Percentiles rank a stretch among this genome's conserved stretches.
phyloP scores from a whole-genome alignment of 345 rosid species.

The Punica granatum region DNA sequence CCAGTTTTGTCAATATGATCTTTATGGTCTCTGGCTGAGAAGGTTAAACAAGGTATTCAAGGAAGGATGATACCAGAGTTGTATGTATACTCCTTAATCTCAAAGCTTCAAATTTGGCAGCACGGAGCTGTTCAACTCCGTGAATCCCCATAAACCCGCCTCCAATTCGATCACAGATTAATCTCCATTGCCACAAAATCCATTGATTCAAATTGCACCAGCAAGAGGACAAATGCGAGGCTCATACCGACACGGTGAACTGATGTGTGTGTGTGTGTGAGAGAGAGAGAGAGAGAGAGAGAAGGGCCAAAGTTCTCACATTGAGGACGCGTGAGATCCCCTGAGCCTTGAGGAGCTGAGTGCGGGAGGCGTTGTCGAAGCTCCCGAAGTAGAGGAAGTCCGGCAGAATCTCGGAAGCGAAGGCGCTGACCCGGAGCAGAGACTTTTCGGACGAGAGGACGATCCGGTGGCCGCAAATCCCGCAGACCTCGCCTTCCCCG shows the following conservation, averaged over 20 bases:
- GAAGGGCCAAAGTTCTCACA: constrained; percentile 28
- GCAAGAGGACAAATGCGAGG: not conserved
- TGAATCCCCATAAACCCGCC: not conserved
- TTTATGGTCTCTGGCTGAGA: too few relatives aligned
- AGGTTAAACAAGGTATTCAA: not conserved
- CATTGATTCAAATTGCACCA: not conserved
- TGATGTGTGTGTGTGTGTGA: too few relatives aligned
- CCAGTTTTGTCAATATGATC: too few relatives aligned
- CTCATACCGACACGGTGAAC: not conserved
- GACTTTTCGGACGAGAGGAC: constrained; percentile 37
- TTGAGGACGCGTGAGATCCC: constrained; percentile 87
- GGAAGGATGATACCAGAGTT: not conserved
- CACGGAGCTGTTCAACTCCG: not conserved
- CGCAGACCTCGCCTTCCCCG: constrained; percentile 96
- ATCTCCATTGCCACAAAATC: not conserved
- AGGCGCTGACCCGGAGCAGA: constrained; percentile 62
- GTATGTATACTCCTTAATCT: not conserved
- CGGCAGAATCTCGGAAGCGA: constrained; percentile 90
- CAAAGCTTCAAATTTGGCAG: not conserved
- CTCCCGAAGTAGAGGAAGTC: constrained; percentile 85
- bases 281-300: not conserved
- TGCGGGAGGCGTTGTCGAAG: constrained; percentile 96
- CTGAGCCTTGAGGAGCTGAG: constrained; percentile 83
- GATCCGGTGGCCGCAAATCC: constrained; percentile 83
- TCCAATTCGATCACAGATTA: not conserved